Base-by-base conservation (phyloP, 2,329 filamentous ascomycete genomes). In the Penicillium hesseltinei region DNA sequence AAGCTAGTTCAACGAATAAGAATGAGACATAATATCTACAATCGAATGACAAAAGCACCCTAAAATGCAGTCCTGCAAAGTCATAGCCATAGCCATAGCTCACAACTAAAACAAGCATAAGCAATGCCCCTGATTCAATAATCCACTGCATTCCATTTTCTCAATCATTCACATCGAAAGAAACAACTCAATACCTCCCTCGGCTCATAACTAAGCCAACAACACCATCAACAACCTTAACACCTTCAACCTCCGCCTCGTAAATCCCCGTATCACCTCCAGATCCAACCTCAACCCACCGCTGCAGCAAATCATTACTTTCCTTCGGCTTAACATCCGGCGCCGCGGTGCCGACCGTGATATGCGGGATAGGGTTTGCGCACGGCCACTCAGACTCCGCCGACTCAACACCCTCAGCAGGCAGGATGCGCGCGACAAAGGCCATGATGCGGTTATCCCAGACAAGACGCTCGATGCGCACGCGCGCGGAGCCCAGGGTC, bases 391-490 rank as follows among this genome's bases (percentile, higher is more conserved):
- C 59, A 74, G 63, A 90, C 46, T 78, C 59, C 74, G 63, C 54
- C 15, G 19, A 17, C 7, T 36, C 36, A 0, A 21, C 50, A 7
- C 61, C 62, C 2, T 67, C 64, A 2, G 67, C 56, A 8, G 77
- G 75, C 23, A 77, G 60, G 3, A 96, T 79, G 10, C 92, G 85
- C 17, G 91, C 91, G 3, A 96, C 90, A 56, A 99, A 88, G 6
- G 91, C 88, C 94, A 99, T 97, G 69, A 97, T 80, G 5, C 91
- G 84, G 61, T 87, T 81, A 69, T 97, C 89, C 82, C 88, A 97
- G 9, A 99, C 87, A 47, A 97, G 75, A 7, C 80, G 81, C 70
- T 87, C 84, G 33, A 88, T 76, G 38, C 82, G 79, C n/a, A 87
- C 80, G 36, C 75, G 69, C 38, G 73, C 69, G 33, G 65, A 36